phyloP scores from a whole-genome alignment of 441 rosid genomes.

The Iberis amara region DNA sequence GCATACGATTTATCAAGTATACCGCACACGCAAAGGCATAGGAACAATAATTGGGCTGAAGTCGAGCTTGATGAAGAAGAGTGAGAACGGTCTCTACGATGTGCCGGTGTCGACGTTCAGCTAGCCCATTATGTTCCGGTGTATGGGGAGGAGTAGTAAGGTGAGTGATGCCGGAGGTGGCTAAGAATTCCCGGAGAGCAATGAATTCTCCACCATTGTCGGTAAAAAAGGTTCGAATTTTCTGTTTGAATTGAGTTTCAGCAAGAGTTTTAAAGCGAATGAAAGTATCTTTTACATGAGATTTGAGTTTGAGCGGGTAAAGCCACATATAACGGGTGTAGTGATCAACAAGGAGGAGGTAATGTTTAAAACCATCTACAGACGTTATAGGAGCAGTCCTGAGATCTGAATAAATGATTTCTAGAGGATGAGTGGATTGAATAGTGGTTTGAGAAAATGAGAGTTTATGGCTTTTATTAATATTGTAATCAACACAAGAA shows the following conservation, averaged over 20 bases:
- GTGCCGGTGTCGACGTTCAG: not conserved
- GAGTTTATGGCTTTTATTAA: not conserved
- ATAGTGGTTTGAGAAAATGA: not conserved
- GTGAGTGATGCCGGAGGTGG: not conserved
- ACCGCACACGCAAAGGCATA: not conserved
- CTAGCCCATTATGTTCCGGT: no score
- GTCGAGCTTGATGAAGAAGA: not conserved
- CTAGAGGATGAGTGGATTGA: not conserved
- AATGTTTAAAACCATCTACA: not conserved
- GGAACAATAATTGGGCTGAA: not conserved
- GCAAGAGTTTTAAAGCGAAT: not conserved
- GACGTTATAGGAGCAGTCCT: not conserved
- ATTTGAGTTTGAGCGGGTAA: not conserved
- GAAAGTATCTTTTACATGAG: not conserved
- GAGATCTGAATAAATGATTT: not conserved
- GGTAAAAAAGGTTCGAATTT: not conserved
- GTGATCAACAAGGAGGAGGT: not conserved
- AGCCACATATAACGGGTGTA: not conserved
- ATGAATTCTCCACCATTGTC: not conserved
- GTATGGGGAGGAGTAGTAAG: not conserved
- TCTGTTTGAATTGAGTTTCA: not conserved
- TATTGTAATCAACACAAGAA: not conserved
- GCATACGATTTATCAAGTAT: not conserved
- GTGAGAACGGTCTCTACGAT: no score
- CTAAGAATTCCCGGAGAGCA: not conserved